Conservation (phyloP, 2,329 filamentous ascomycete genomes). For the Fusarium sp. region DNA sequence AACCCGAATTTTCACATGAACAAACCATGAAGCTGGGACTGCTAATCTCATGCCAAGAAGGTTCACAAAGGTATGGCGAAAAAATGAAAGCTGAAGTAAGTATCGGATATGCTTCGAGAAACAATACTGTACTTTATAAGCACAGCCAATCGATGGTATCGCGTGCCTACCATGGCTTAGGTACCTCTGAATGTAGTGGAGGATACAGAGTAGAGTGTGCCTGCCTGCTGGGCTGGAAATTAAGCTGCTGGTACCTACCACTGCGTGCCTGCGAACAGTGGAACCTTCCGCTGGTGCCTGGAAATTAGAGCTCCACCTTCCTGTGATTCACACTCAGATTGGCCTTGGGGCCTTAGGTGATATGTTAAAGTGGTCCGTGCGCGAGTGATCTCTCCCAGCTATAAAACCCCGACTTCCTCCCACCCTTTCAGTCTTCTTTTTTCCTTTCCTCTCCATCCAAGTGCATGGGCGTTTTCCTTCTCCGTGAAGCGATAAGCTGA, state of each 20-base stretch:
- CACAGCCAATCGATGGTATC: background rate
- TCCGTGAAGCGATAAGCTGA: conserved; percentile 72
- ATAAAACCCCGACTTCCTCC: conserved; percentile 47
- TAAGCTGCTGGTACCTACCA: background rate
- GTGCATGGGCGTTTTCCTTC: conserved; percentile 74
- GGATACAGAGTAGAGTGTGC: no score
- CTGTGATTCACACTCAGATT: conserved; percentile 23
- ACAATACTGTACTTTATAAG: background rate
- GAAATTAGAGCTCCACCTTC: conserved; percentile 8
- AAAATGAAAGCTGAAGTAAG: background rate
- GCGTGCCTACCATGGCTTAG: no score
- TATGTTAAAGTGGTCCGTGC: conserved; percentile 20
- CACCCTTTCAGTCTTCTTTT: conserved; percentile 47
- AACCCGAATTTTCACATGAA: background rate
- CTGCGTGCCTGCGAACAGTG: background rate
- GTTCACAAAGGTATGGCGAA: background rate
- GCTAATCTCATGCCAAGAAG: background rate
- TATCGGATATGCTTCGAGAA: background rate
- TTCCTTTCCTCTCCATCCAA: conserved; percentile 62
- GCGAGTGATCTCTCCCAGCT: conserved; percentile 26
- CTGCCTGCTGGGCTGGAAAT: conserved; percentile 10
- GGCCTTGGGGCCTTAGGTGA: conserved; percentile 36
- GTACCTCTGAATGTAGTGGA: no score
- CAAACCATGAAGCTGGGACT: background rate
- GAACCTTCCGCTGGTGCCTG: conserved; percentile 30